Base-by-base conservation (phyloP, 768 basidiomycete species). In the Rhodotorula toruloides region DNA sequence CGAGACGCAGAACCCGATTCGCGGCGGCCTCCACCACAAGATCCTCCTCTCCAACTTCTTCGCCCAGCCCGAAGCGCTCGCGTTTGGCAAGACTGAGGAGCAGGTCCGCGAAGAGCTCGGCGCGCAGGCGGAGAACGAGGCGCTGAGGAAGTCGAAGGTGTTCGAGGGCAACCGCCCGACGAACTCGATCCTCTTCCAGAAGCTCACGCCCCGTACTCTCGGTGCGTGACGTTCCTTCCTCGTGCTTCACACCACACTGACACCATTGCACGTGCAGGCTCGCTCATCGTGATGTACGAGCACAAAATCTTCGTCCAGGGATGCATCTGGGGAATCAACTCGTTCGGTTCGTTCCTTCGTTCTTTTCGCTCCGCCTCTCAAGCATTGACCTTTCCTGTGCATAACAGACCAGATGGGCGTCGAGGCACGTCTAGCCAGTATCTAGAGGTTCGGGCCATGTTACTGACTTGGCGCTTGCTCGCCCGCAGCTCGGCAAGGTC, bases 301-400 rank as follows among this genome's bases (percentile, higher is more conserved):
- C 96, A 99, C 83, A 99, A 99, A 83, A 96, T 99, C 76, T 97
- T 97, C 79, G 88, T 89, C 0, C 96, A 98, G 77, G 96, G 96
- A 76, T 87, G 89, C 50, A 82, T 98, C 64, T 98, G 92, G 93
- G 93, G 93, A 32, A 94, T 99, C 82, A 98, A 99, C 82, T 92
- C 91, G 6, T 98, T 91, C 77, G 93, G 90, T 90, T 58, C 40
- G 84, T 77, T 39, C 39, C 58, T 9, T 21, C n/a, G 36, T 29
- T 43, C 22, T 22, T 14, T 22, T n/a, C 22, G 21, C 34, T 43
- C 32, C 13, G 11, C 4, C 8, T 27, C 32, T 39, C 61, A 13
- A 8, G 5, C 9, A 21, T 43, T 47, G 39, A 54, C 42, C 5
- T n/a, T 52, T 11, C 48, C 12, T 40, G 7, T 19, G 9, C 27